A percentile compares a stretch with the other conserved stretches of the same genome.
These are phyloP conservation scores for Fusarium humuli DNA, from an alignment of 2,329 filamentous ascomycete genomes.

Conservation along the genomic window DNA sequence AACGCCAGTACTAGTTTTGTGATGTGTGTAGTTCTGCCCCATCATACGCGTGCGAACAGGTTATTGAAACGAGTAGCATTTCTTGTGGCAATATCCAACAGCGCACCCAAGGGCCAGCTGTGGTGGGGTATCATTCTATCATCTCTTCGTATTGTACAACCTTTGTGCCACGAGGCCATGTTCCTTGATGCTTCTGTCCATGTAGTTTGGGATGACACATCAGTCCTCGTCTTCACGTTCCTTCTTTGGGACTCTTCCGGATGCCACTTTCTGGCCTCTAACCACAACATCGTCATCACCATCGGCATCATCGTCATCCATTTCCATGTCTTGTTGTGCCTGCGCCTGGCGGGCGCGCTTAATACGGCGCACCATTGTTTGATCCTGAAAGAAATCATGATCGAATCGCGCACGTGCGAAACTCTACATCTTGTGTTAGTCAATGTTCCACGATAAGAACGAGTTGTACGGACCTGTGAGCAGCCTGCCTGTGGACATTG, in stretches of 20 bases:
- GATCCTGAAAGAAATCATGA: constrained; percentile 67
- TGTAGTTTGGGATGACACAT: neutral
- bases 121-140: constrained; percentile 41
- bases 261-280: constrained; percentile 40
- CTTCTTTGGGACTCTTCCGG: constrained; percentile 41
- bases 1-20: neutral
- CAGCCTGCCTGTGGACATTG: constrained; percentile 76
- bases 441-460: neutral
- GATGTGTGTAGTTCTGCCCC: neutral
- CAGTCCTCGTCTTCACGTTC: constrained; percentile 28
- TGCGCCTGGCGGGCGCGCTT: constrained; percentile 63
- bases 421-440: constrained; percentile 52
- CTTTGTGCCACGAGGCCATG: neutral
- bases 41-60: neutral
- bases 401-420: constrained; percentile 55
- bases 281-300: constrained; percentile 45
- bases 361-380: constrained; percentile 67
- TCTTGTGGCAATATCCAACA: neutral
- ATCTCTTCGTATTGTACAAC: constrained; percentile 24
- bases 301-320: constrained; percentile 46
- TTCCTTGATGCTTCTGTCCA: neutral
- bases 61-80: neutral
- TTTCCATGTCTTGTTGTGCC: constrained; percentile 56
- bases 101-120: neutral
- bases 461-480: constrained; percentile 58